These are phyloP conservation scores for Nicotiana undulata DNA, from an alignment of 257 asterid genomes.

Conservation along the genomic window DNA sequence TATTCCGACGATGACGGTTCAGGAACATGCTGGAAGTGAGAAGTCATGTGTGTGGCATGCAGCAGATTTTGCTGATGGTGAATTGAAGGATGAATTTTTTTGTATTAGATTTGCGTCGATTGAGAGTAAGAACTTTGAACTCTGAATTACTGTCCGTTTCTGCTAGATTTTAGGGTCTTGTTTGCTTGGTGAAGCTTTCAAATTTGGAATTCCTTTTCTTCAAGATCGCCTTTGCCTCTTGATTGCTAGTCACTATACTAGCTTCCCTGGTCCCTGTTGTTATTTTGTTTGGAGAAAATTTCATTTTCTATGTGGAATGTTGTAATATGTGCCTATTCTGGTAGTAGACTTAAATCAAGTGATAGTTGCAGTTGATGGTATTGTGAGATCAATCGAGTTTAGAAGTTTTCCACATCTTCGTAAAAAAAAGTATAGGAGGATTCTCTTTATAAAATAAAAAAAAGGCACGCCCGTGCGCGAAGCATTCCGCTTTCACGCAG, in stretches of 20 bases:
- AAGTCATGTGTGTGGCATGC: slow-evolving; percentile 55
- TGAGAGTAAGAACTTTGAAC: slow-evolving; percentile 26
- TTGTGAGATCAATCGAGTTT: neutral
- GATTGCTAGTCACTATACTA: neutral
- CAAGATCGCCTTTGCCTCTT: neutral
- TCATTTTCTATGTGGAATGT: neutral
- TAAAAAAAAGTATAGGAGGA: too few relatives aligned
- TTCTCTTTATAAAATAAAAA: too few relatives aligned
- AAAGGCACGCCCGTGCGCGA: too few relatives aligned
- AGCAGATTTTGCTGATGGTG: slow-evolving; percentile 44
- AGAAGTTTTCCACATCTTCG: too few relatives aligned
- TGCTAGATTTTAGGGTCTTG: neutral
- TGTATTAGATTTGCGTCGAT: slow-evolving; percentile 42
- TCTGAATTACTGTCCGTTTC: neutral
- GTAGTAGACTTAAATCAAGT: neutral
- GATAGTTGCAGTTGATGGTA: too few relatives aligned
- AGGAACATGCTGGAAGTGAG: slow-evolving; percentile 43
- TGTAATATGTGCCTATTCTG: neutral
- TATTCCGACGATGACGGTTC: slow-evolving; percentile 31
- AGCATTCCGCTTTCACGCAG: too few relatives aligned
- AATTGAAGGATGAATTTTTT: slow-evolving; percentile 38
- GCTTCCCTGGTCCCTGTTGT: neutral
- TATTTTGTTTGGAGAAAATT: neutral
- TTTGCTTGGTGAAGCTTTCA: neutral
- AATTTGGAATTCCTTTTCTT: neutral